Evolutionary conservation across 148 eudicot species (phyloP), one percentile per base, ranked within the genome.

Genomic region (Vaccinium corymbosum): DNA sequence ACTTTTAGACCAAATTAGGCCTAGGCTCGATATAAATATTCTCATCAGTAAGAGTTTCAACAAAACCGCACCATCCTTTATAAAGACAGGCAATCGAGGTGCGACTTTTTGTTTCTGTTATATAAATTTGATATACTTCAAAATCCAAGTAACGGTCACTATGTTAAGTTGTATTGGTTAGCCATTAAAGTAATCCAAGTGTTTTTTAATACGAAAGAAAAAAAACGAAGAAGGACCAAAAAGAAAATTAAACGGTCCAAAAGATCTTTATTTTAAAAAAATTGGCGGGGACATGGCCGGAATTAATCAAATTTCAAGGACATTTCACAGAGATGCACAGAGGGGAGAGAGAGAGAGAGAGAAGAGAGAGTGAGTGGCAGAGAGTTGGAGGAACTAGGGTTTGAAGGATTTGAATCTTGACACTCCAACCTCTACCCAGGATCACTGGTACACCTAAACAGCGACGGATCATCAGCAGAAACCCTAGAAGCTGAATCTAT

Each of bases 321-420:
- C 78, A 71, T 51, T 82, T 55, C n/a, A 12, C 78, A 15, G 64
- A 53, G 57, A 81, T 19, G 57, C 61, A 48, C 61, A 15, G 29
- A 7, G 42, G 7, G 6, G n/a, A 42, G 35, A 11, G 52, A 38
- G 70, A 19, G 48, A 17, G 81, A 56, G 55, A 19, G 70, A n/a
- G 27, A 14, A n/a, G 70, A n/a, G 72, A 11, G 16, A 66, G 72
- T 62, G 68, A 20, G 68, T 20, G 68, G 12, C 27, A 25, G 72
- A 12, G 73, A 68, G 73, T 68, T 68, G 73, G 73, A 68, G 73
- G 42, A 68, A 35, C 84, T 35, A 82, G 68, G 84, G 80, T 73
- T 76, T 56, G 53, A 72, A 35, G 68, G 84, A 71, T 73, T 76
- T 56, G 53, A 72, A 35, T 11, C 11, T 32, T 7, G 56, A 55